phyloP scores from a whole-genome alignment of 495 filamentous ascomycete genomes.

The Parathielavia hyrcaniae region DNA sequence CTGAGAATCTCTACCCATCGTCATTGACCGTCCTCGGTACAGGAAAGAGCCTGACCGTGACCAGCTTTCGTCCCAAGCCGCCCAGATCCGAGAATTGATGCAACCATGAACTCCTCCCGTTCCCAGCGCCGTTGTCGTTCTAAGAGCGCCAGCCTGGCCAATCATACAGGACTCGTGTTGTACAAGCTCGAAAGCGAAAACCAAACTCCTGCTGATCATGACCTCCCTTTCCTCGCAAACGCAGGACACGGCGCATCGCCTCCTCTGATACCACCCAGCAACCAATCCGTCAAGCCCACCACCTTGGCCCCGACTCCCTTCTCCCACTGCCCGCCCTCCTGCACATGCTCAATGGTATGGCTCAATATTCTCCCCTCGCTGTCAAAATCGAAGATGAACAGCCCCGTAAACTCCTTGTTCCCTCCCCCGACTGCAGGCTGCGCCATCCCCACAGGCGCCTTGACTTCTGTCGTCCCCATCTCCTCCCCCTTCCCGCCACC shows the following conservation, averaged over 20 bases:
- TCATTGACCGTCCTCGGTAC: too few species aligned
- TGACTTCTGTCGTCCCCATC: constrained; percentile 23
- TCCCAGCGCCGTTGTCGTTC: neutral
- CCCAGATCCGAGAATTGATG: neutral
- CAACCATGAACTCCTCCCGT: constrained; percentile 1
- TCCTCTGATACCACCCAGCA: constrained; percentile 59
- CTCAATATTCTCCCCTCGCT: constrained; percentile 72
- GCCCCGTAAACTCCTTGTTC: constrained; percentile 60
- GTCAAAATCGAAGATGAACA: constrained; percentile 97
- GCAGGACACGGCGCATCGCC: constrained; percentile 31
- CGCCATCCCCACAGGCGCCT: constrained; percentile 27
- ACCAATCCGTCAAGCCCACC: constrained; percentile 82
- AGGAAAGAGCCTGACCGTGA: too few species aligned
- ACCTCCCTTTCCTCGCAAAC: constrained; percentile 27
- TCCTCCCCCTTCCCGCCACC: neutral
- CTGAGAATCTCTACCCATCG: neutral
- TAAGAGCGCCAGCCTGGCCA: neutral
- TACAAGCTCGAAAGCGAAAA: neutral
- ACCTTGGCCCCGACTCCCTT: constrained; percentile 58
- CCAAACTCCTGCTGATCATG: neutral
- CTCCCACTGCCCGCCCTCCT: constrained; percentile 65
- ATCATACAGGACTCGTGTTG: neutral
- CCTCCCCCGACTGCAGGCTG: constrained; percentile 12
- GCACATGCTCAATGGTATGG: constrained; percentile 91
- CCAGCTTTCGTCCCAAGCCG: neutral